Evolutionary conservation across 345 rosid species (phyloP).

Genomic region (Sisymbrium altissimum): DNA sequence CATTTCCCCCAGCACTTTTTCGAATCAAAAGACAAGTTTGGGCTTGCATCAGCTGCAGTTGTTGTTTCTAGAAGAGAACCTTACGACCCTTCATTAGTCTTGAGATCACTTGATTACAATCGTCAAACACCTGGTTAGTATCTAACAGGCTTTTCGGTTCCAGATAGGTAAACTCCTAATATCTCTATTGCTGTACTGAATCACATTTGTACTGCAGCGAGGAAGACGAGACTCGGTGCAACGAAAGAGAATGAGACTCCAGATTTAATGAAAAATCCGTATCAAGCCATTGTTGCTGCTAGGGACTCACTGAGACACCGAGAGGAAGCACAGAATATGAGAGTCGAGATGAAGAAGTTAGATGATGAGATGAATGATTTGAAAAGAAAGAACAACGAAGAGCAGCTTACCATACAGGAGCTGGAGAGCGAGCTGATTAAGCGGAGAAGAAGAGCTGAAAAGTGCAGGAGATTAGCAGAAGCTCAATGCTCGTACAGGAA

Average conservation of each 20-base stretch:
- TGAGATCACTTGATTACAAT: slow-evolving; percentile 60
- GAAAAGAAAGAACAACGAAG: slow-evolving; percentile 61
- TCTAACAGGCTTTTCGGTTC: not conserved
- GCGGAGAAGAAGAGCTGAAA: slow-evolving; percentile 83
- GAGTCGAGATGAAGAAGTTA: slow-evolving; percentile 53
- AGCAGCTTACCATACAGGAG: slow-evolving; percentile 66
- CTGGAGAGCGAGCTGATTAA: slow-evolving; percentile 68
- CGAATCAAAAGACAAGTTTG: slow-evolving; percentile 58
- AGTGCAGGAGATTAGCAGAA: slow-evolving; percentile 91
- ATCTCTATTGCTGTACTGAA: not conserved
- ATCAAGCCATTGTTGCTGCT: slow-evolving; percentile 76
- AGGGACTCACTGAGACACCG: slow-evolving; percentile 77
- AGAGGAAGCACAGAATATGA: slow-evolving; percentile 66
- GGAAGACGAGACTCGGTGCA: slow-evolving; percentile 41
- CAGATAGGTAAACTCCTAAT: not conserved
- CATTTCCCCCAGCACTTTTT: slow-evolving; percentile 77
- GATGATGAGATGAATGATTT: slow-evolving; percentile 61
- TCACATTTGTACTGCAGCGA: slow-evolving; percentile 31
- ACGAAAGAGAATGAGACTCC: slow-evolving; percentile 76
- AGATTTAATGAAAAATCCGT: slow-evolving; percentile 55
- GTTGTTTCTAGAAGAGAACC: slow-evolving; percentile 57
- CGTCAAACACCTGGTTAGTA: slow-evolving; percentile 63
- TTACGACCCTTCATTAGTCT: slow-evolving; percentile 49
- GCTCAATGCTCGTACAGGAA: slow-evolving; percentile 82
- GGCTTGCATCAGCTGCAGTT: slow-evolving; percentile 84